These are phyloP conservation scores for Pyrenula massariospora DNA, from an alignment of 495 filamentous ascomycete species.

Conservation along the genomic window DNA sequence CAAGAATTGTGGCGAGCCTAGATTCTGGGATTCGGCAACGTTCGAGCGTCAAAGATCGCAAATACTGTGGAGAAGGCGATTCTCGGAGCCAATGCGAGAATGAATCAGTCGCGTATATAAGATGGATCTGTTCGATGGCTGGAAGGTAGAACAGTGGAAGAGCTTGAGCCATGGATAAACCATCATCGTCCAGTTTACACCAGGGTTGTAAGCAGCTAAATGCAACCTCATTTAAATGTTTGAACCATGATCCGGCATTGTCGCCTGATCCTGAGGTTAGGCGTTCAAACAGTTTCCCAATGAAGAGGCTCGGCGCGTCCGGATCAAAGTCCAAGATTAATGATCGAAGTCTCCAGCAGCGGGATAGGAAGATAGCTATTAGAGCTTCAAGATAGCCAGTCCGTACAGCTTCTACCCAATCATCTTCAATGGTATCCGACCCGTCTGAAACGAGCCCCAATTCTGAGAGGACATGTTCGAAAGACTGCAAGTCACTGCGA, in stretches of 20 bases:
- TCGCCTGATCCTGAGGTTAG: not conserved
- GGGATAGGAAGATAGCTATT: not conserved
- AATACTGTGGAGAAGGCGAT: not conserved
- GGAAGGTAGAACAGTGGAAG: not conserved
- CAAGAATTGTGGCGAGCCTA: not conserved
- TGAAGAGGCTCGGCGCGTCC: not conserved
- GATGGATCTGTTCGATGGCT: not conserved
- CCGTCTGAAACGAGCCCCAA: not conserved
- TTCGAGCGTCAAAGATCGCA: not conserved
- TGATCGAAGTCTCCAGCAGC: not conserved
- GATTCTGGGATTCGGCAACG: not conserved
- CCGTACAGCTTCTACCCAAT: not conserved
- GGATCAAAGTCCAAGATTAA: not conserved
- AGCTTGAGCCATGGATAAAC: not conserved
- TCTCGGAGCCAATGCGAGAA: not conserved
- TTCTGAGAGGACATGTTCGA: not conserved
- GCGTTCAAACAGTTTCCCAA: not conserved
- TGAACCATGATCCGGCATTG: not conserved
- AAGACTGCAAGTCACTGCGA: not conserved
- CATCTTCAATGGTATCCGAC: not conserved
- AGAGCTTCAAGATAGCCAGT: not conserved
- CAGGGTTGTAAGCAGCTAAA: not conserved
- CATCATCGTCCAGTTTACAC: not conserved
- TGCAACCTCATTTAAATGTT: not conserved
- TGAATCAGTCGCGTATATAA: not conserved